Evolutionary conservation across 306 rosid species (phyloP).

Genomic region (Casuarina glauca): DNA sequence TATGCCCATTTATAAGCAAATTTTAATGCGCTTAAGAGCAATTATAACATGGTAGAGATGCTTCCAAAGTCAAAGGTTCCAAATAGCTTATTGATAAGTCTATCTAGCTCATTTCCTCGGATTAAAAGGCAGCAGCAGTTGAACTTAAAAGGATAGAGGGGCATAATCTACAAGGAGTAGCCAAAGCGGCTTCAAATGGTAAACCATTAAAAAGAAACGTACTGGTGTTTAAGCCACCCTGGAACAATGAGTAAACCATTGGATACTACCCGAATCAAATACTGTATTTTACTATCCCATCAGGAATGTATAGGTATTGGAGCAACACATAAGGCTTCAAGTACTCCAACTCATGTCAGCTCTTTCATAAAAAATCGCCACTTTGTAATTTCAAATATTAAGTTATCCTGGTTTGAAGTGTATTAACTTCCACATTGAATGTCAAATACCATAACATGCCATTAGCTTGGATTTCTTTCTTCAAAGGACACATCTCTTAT

Average conservation of each 20-base stretch:
- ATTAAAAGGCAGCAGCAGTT: background rate
- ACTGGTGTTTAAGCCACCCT: no score
- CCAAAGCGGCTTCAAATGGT: no score
- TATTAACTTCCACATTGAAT: background rate
- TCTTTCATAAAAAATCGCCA: background rate
- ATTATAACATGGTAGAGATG: background rate
- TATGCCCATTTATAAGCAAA: background rate
- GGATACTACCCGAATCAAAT: no score
- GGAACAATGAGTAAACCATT: no score
- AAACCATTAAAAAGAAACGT: no score
- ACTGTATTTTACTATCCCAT: no score
- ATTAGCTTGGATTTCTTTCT: no score
- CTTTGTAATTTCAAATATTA: no score
- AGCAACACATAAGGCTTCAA: no score
- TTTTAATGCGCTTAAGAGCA: background rate
- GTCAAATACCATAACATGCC: background rate
- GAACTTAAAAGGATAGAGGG: background rate
- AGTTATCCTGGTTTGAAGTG: background rate
- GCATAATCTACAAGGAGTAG: background rate
- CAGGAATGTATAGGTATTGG: no score
- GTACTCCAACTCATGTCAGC: background rate
- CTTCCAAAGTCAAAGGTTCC: background rate
- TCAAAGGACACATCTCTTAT: no score
- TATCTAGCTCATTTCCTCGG: background rate
- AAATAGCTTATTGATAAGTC: background rate